Conservation (phyloP, 2,329 filamentous ascomycete genomes). For the Geosmithia morbida region DNA sequence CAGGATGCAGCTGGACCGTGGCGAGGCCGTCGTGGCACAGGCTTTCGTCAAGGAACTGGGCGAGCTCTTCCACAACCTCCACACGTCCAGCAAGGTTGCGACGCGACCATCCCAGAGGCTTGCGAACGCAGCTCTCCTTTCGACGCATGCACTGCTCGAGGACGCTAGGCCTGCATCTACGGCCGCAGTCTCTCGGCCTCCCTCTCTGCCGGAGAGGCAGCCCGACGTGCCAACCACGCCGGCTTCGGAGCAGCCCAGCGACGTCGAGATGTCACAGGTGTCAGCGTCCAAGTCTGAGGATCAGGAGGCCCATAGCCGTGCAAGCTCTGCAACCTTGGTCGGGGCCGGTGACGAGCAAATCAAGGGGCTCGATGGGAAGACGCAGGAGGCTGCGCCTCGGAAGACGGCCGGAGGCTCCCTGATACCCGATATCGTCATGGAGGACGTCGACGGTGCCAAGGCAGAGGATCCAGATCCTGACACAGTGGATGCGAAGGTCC, state of each 20-base stretch:
- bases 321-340: constrained; percentile 38
- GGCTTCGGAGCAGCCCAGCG: not conserved
- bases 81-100: constrained; percentile 42
- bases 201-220: constrained; percentile 34
- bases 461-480: constrained; percentile 6
- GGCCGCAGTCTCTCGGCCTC: constrained; percentile 15
- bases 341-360: constrained; percentile 2
- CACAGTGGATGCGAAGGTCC: constrained; percentile 27
- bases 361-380: not conserved
- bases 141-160: constrained; percentile 23
- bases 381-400: not conserved
- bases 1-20: constrained; percentile 31
- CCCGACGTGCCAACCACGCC: constrained; percentile 20
- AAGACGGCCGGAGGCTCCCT: not conserved
- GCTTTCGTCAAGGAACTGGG: constrained; percentile 65
- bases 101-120: constrained; percentile 63
- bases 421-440: constrained; percentile 12
- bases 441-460: not conserved
- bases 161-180: constrained; percentile 12
- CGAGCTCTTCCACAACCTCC: constrained; percentile 56
- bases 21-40: constrained; percentile 51
- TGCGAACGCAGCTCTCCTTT: constrained; percentile 63
- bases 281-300: constrained; percentile 6
- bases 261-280: constrained; percentile 7
- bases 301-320: constrained; percentile 24